A percentile compares a stretch with the other conserved stretches of the same genome.
Evolutionary conservation across 208 protist species (phyloP).

Genomic region (Kentomonas sorsogonicus): DNA sequence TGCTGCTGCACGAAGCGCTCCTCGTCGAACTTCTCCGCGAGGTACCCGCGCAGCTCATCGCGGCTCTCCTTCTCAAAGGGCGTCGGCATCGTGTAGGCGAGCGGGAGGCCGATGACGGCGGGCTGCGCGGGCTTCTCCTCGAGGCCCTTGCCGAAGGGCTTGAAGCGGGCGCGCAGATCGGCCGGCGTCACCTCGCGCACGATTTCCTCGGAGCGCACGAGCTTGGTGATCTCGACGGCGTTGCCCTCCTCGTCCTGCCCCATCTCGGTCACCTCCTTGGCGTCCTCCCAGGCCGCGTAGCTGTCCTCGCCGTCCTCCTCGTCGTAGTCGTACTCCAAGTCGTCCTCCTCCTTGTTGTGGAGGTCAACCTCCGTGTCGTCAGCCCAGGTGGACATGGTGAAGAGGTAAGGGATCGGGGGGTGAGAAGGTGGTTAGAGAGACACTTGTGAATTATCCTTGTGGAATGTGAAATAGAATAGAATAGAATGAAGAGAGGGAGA

Average conservation of each 20-base stretch:
- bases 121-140: not conserved
- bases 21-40: too few species aligned
- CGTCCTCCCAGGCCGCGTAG: slow-evolving; percentile 54
- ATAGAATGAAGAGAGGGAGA: not conserved
- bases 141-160: slow-evolving; percentile 52
- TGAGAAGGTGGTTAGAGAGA: not conserved
- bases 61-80: slow-evolving; percentile 72
- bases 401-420: not conserved
- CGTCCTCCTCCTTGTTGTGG: slow-evolving; percentile 21
- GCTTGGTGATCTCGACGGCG: slow-evolving; percentile 42
- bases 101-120: slow-evolving; percentile 20
- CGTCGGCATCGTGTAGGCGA: slow-evolving; percentile 60
- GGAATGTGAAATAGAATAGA: not conserved
- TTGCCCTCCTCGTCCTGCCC: slow-evolving; percentile 46
- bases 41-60: slow-evolving; percentile 69
- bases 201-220: slow-evolving; percentile 30
- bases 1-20: slow-evolving; percentile 71
- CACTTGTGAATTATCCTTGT: too few species aligned
- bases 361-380: slow-evolving; percentile 50
- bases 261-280: slow-evolving; percentile 34
- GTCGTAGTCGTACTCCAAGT: slow-evolving; percentile 24
- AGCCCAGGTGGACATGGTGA: slow-evolving; percentile 46
- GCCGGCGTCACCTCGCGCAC: slow-evolving; percentile 26
- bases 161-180: slow-evolving; percentile 38
- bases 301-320: slow-evolving; percentile 27